Base-by-base conservation (phyloP, 345 rosid genomes). In the Eucalyptus cloeziana region DNA sequence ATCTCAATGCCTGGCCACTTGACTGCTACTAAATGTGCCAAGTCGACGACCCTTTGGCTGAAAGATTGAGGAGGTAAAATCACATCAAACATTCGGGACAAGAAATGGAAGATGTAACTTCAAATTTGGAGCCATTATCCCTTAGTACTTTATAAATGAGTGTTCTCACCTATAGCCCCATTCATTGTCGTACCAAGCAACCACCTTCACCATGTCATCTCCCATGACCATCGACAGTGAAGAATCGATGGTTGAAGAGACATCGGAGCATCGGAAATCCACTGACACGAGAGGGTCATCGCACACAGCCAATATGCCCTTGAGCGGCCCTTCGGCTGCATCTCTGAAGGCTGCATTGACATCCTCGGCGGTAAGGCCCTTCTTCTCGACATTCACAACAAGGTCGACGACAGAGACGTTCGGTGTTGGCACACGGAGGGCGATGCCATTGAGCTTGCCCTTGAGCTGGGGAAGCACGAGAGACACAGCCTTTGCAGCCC, bases 401-500 rank as follows among this genome's bases (percentile, higher is more conserved):
- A 98, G 97, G 92, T 98, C 99, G 8, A 98, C 98, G 16, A 97
- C 98, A 5, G 99, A 98, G 5, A 98, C 99, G 19, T 98, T 98
- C 2, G 99, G 99, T 21, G 99, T 98, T n/a, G 99, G 99, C 87
- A 98, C 99, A 87, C 98, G 97, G 22, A 98, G 96, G 14, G 99
- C 99, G 64, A 98, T 98, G 30, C 99, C 99, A 49, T 98, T 98
- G 91, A 98, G 99, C 94, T 96, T 98, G 27, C 99, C 99, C 93
- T 97, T 98, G 33, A 98, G 98, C 92, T 98, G 98, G 6, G 99
- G 99, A 22, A 98, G 92, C 88, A 97, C 99, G 17, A 98, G 95
- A 44, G 99, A 98, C 86, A 98, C 99, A 1, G 99, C 99, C 94
- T 98, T 98, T 40, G 99, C 99, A 54, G 99, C 99, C 76, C 99